These are phyloP conservation scores for Fusarium hainanense DNA, from an alignment of 2,329 filamentous ascomycete genomes.

Conservation along the genomic window DNA sequence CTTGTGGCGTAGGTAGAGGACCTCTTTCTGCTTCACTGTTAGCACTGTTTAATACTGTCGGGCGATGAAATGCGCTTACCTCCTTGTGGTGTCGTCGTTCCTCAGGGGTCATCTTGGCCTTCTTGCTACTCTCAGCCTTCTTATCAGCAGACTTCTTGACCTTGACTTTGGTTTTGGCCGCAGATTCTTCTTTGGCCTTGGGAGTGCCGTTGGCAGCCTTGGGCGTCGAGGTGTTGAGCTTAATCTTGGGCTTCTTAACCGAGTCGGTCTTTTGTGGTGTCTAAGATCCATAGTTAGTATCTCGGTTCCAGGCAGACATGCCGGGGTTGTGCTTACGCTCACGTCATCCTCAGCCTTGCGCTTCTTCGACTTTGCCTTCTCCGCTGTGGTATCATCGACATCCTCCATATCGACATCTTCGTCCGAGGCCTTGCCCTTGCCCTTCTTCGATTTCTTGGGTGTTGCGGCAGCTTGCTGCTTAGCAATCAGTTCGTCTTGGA, in stretches of 20 bases:
- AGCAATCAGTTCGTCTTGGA: conserved; percentile 71
- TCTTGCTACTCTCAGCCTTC: conserved; percentile 64
- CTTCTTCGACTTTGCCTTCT: conserved; percentile 78
- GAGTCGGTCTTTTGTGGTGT: conserved; percentile 69
- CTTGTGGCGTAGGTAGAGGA: conserved; percentile 94
- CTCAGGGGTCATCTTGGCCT: conserved; percentile 67
- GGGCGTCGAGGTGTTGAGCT: conserved; percentile 64
- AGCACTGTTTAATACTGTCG: conserved; percentile 40
- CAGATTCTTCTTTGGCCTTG: conserved; percentile 67
- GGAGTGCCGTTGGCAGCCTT: conserved; percentile 34
- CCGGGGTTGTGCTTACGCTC: conserved; percentile 53
- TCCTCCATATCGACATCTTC: conserved; percentile 73
- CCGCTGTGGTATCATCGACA: conserved; percentile 61
- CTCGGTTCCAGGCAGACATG: neutral
- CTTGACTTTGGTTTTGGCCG: conserved; percentile 64
- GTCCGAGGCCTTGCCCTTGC: conserved; percentile 63
- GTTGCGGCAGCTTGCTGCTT: conserved; percentile 55
- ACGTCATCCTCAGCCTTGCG: conserved; percentile 87
- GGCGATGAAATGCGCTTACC: conserved; percentile 53
- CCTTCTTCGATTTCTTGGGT: conserved; percentile 57
- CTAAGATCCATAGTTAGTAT: conserved; percentile 50
- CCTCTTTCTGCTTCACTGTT: conserved; percentile 68
- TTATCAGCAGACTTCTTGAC: conserved; percentile 70
- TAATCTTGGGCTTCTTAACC: conserved; percentile 76
- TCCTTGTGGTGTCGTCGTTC: conserved; percentile 70